Conservation (phyloP, 2,329 filamentous ascomycete genomes). For the Fusarium euwallaceae region DNA sequence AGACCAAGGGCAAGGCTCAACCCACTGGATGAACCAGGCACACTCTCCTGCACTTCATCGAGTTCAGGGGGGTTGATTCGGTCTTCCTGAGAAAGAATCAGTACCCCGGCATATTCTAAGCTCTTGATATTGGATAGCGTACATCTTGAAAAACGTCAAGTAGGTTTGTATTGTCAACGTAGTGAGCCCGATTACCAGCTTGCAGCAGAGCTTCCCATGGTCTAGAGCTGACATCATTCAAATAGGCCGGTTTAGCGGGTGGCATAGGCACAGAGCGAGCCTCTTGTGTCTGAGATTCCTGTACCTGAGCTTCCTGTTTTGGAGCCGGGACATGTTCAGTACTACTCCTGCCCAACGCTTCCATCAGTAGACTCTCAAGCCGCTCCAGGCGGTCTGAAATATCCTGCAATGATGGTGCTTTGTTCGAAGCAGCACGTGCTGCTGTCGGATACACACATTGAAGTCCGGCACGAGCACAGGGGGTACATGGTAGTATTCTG, state of each 20-base stretch:
- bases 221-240: not conserved
- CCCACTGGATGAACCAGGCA: not conserved
- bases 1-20: conserved; percentile 9
- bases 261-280: not conserved
- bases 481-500: conserved; percentile 13
- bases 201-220: conserved; percentile 19
- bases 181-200: conserved; percentile 17
- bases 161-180: conserved; percentile 22
- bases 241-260: not conserved
- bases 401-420: conserved; percentile 12
- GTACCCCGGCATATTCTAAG: not conserved
- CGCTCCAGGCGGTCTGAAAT: conserved; percentile 14
- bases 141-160: conserved; percentile 23
- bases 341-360: not conserved
- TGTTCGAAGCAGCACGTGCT: not conserved
- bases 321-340: not conserved
- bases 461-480: conserved; percentile 11
- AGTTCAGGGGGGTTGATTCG: conserved; percentile 1
- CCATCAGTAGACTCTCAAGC: conserved; percentile 11
- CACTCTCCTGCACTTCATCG: not conserved
- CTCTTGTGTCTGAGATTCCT: not conserved
- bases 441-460: not conserved
- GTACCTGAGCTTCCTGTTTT: not conserved
- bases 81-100: not conserved
- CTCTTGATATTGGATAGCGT: not conserved